Evolutionary conservation across 768 basidiomycete species (phyloP).

Genomic region (Podaxis sp.): DNA sequence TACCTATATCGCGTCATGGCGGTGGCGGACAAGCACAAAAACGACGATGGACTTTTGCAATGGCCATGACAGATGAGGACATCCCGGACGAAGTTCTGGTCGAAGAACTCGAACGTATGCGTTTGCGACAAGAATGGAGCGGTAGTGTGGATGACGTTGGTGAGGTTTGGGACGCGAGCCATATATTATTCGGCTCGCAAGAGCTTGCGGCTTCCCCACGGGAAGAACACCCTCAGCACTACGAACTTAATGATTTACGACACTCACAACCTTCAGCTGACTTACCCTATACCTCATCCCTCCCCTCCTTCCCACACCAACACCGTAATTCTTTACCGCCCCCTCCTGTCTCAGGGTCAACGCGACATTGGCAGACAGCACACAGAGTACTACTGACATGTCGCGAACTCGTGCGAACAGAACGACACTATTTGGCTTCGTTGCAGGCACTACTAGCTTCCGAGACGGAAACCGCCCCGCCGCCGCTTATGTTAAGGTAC

Average conservation of each 20-base stretch:
- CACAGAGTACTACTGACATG: constrained; percentile 38
- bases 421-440: constrained; percentile 40
- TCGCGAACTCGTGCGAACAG: constrained; percentile 42
- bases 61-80: constrained; percentile 49
- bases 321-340: constrained; percentile 22
- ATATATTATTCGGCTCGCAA: constrained; percentile 6
- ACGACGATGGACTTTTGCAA: constrained; percentile 40
- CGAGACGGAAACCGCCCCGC: constrained; percentile 43
- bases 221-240: not conserved
- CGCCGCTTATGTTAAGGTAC: constrained; percentile 51
- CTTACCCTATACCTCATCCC: constrained; percentile 24
- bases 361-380: constrained; percentile 35
- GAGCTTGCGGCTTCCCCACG: constrained; percentile 6
- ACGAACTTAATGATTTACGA: not conserved
- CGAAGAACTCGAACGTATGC: constrained; percentile 45
- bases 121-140: constrained; percentile 19
- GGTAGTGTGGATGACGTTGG: constrained; percentile 19
- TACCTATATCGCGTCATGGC: constrained; percentile 8
- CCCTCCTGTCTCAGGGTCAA: constrained; percentile 20
- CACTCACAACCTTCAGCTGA: not conserved
- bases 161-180: constrained; percentile 21
- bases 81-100: constrained; percentile 52
- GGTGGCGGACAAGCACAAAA: not conserved
- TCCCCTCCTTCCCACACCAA: constrained; percentile 26
- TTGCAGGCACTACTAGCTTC: constrained; percentile 33